phyloP scores from a whole-genome alignment of 2,329 filamentous ascomycete genomes.

The Verticillium tricorpus region DNA sequence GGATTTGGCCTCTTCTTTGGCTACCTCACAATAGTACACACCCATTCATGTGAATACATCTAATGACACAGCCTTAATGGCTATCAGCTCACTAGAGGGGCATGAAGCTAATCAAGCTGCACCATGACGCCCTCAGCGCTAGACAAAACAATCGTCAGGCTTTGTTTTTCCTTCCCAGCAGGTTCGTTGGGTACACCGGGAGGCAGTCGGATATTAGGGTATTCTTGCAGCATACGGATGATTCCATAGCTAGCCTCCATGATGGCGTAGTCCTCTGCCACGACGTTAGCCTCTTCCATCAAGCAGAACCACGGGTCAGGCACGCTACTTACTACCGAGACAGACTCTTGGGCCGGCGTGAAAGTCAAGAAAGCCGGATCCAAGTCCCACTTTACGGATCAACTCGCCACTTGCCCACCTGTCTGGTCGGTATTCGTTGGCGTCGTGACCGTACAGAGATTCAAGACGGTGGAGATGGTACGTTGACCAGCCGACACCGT shows the following conservation, averaged over 20 bases:
- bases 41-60: no score
- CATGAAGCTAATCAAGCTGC: background rate
- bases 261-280: conserved; percentile 18
- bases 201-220: conserved; percentile 15
- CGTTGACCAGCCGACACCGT: background rate
- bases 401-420: conserved; percentile 28
- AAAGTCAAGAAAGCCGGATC: conserved; percentile 30
- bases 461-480: conserved; percentile 19
- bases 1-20: no score
- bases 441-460: conserved; percentile 30
- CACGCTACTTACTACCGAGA: conserved; percentile 25
- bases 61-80: no score
- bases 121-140: background rate
- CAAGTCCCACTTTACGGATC: conserved; percentile 1
- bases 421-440: conserved; percentile 28
- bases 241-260: conserved; percentile 17
- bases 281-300: conserved; percentile 3
- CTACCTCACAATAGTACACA: no score
- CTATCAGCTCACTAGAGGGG: no score
- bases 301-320: background rate
- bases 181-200: conserved; percentile 12
- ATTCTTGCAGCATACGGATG: conserved; percentile 15
- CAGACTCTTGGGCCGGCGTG: conserved; percentile 31
- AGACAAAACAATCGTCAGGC: conserved; percentile 12
- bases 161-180: conserved; percentile 18